Conservation (phyloP, 805 yeast genomes). For the Groenewaldozyma tartarivorans region DNA sequence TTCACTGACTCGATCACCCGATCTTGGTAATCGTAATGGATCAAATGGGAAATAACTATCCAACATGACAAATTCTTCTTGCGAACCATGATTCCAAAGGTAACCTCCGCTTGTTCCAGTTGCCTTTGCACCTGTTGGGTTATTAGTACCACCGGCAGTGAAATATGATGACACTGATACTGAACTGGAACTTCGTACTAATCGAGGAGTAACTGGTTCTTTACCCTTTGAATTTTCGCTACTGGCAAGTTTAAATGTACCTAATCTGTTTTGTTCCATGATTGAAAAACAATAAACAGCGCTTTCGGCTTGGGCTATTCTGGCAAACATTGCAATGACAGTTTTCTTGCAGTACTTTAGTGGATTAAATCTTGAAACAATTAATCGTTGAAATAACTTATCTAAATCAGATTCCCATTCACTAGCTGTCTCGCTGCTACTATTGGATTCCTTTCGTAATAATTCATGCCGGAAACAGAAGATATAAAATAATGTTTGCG, state of each 20-base stretch:
- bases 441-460: constrained; percentile 34
- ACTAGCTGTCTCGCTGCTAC: constrained; percentile 11
- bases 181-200: constrained; percentile 10
- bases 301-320: constrained; percentile 79
- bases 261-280: constrained; percentile 80
- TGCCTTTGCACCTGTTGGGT: no score
- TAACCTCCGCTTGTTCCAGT: no score
- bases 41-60: constrained; percentile 97
- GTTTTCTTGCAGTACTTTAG: constrained; percentile 88
- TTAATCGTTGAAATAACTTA: constrained; percentile 75
- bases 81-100: constrained; percentile 16
- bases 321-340: constrained; percentile 88
- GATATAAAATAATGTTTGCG: constrained; percentile 82
- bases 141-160: constrained; percentile 28
- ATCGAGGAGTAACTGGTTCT: constrained; percentile 20
- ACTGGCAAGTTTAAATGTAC: constrained; percentile 28
- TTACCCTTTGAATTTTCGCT: no score
- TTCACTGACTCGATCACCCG: constrained; percentile 44
- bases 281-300: constrained; percentile 90
- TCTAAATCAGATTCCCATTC: constrained; percentile 76
- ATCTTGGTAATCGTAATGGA: constrained; percentile 65
- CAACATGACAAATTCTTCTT: constrained; percentile 75
- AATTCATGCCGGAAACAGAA: constrained; percentile 77
- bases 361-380: constrained; percentile 86
- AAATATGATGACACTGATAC: constrained; percentile 24